Evolutionary conservation across 2,329 filamentous ascomycete genomes (phyloP).

Genomic region (Sporothrix curviconia): DNA sequence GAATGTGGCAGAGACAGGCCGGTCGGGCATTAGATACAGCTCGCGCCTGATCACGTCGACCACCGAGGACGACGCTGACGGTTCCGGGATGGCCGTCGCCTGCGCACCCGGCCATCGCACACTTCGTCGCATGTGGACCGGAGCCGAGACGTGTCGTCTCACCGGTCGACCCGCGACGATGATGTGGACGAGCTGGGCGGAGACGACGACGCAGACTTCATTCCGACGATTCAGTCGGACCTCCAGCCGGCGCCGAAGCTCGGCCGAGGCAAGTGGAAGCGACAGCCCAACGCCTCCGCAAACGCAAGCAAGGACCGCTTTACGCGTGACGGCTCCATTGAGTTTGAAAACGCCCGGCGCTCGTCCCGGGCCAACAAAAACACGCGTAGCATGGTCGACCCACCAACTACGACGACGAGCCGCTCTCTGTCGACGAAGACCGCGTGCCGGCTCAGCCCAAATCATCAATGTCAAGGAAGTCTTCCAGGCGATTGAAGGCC

Average conservation of each 20-base stretch:
- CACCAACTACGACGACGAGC: slow-evolving; percentile 54
- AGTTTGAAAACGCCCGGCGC: slow-evolving; percentile 44
- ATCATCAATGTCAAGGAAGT: slow-evolving; percentile 63
- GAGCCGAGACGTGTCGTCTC: not conserved
- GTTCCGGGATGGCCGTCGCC: not conserved
- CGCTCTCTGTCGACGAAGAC: slow-evolving; percentile 44
- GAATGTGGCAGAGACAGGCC: not conserved
- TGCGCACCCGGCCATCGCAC: slow-evolving; percentile 5
- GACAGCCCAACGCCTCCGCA: not conserved
- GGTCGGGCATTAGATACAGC: slow-evolving; percentile 10
- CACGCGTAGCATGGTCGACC: slow-evolving; percentile 43
- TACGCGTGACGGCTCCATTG: slow-evolving; percentile 33
- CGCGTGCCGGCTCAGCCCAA: slow-evolving; percentile 43
- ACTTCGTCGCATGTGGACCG: not conserved
- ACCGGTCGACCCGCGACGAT: slow-evolving; percentile 11
- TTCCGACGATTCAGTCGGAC: slow-evolving; percentile 25
- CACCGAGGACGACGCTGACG: not conserved
- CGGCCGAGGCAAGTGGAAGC: slow-evolving; percentile 16
- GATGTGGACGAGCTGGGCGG: slow-evolving; percentile 27
- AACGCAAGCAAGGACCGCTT: not conserved
- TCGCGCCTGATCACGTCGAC: slow-evolving; percentile 11
- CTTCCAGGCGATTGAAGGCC: slow-evolving; percentile 56
- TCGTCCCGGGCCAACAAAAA: slow-evolving; percentile 42
- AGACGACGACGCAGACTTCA: slow-evolving; percentile 23
- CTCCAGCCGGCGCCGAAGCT: slow-evolving; percentile 16